Conservation (phyloP, 2,329 filamentous ascomycete species). For the Trichoderma koningiopsis region DNA sequence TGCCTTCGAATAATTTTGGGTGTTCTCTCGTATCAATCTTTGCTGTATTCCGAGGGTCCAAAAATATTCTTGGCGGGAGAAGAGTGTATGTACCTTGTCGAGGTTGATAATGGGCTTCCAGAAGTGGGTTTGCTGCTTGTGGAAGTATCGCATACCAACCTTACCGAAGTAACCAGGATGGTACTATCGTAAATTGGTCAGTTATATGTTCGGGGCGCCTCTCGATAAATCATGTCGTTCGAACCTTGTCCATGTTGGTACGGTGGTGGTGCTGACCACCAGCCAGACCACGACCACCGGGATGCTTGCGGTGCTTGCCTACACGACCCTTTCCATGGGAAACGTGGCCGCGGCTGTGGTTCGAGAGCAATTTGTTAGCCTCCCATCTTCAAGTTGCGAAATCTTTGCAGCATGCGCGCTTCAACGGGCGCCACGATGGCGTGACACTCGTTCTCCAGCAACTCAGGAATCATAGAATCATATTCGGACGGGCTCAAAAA, state of each 20-base stretch:
- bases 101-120: conserved; percentile 99
- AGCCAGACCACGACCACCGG: conserved; percentile 82
- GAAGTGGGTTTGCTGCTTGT: conserved; percentile 92
- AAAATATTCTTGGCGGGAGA: conserved; percentile 17
- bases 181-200: conserved; percentile 59
- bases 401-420: conserved; percentile 16
- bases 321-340: conserved; percentile 97
- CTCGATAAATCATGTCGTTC: conserved; percentile 50
- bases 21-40: not conserved
- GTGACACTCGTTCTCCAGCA: conserved; percentile 20
- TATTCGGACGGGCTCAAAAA: conserved; percentile 37
- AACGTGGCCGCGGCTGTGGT: conserved; percentile 86
- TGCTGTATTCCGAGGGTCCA: not conserved
- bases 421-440: conserved; percentile 16
- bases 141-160: conserved; percentile 94
- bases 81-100: conserved; percentile 72
- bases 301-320: conserved; percentile 97
- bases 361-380: conserved; percentile 31
- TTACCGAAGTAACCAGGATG: conserved; percentile 99
- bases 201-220: conserved; percentile 20
- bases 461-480: conserved; percentile 22
- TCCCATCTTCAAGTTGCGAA: conserved; percentile 17
- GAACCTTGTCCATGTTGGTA: conserved; percentile 70
- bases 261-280: conserved; percentile 93
- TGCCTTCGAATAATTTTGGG: not conserved